Conservation (phyloP, 345 rosid species). For the Eutrema japonicum region DNA sequence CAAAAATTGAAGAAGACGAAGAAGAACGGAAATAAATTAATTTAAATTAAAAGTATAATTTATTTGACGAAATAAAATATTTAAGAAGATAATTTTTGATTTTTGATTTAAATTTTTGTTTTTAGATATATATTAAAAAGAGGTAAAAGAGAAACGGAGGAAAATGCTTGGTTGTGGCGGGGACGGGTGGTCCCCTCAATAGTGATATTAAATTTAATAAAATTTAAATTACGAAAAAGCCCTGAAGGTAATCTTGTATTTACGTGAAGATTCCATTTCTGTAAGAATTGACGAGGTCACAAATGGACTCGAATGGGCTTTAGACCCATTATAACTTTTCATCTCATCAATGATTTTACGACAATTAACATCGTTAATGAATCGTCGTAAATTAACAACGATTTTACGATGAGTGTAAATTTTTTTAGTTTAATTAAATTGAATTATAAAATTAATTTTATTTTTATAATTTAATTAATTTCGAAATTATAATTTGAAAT, state of each 20-base stretch:
- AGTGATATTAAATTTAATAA: background rate
- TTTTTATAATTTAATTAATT: no score
- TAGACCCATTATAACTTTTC: no score
- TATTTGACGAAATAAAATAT: constrained; percentile 31
- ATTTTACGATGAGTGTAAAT: no score
- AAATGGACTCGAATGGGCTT: no score
- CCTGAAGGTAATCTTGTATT: constrained; percentile 10
- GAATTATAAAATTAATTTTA: no score
- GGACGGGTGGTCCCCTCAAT: constrained; percentile 57
- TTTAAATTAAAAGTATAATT: constrained; percentile 8
- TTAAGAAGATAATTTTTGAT: constrained; percentile 11
- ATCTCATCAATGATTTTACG: no score
- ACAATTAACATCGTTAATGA: no score
- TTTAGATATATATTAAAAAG: background rate
- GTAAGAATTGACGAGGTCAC: no score
- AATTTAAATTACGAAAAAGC: constrained; percentile 17
- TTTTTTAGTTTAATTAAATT: no score
- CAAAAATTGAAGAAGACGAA: constrained; percentile 50
- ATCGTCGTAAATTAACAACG: no score
- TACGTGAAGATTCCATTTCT: no score
- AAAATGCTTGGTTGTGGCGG: constrained; percentile 62
- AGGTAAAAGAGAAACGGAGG: constrained; percentile 39
- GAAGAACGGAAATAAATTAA: constrained; percentile 51
- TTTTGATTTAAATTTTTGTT: constrained; percentile 14
- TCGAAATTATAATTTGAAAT: no score